Evolutionary conservation across 192 early-diverging fungal species (phyloP).

Genomic region (Pilobolus umbonatus): DNA sequence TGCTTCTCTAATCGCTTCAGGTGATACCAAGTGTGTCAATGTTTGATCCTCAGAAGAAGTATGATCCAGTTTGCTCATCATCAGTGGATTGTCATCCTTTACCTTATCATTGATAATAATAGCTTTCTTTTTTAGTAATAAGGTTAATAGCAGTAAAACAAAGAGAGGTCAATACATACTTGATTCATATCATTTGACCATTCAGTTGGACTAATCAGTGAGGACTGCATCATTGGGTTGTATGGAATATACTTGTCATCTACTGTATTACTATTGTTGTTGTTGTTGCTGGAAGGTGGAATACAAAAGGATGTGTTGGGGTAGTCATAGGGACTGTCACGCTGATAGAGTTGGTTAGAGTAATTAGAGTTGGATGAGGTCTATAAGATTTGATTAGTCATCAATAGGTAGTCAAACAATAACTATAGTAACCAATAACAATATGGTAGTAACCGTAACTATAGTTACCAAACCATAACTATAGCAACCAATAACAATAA

Average conservation of each 20-base stretch:
- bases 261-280: slow-evolving; percentile 1
- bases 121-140: background rate
- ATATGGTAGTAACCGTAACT: too few relatives aligned
- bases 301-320: too few relatives aligned
- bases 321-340: too few relatives aligned
- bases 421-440: too few relatives aligned
- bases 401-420: too few relatives aligned
- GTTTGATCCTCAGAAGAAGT: slow-evolving; percentile 1
- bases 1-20: slow-evolving; percentile 29
- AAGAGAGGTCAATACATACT: background rate
- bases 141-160: background rate
- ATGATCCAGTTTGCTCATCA: background rate
- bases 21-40: slow-evolving; percentile 25
- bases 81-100: background rate
- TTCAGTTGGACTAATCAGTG: background rate
- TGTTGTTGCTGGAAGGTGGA: slow-evolving; percentile 1
- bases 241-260: background rate
- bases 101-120: background rate
- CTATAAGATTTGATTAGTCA: too few relatives aligned
- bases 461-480: too few relatives aligned
- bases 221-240: background rate
- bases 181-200: background rate
- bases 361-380: too few relatives aligned
- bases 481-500: too few relatives aligned
- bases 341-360: too few relatives aligned